These are phyloP conservation scores for Wallacemonas sp. DNA, from an alignment of 208 protist genomes.

Conservation along the genomic window DNA sequence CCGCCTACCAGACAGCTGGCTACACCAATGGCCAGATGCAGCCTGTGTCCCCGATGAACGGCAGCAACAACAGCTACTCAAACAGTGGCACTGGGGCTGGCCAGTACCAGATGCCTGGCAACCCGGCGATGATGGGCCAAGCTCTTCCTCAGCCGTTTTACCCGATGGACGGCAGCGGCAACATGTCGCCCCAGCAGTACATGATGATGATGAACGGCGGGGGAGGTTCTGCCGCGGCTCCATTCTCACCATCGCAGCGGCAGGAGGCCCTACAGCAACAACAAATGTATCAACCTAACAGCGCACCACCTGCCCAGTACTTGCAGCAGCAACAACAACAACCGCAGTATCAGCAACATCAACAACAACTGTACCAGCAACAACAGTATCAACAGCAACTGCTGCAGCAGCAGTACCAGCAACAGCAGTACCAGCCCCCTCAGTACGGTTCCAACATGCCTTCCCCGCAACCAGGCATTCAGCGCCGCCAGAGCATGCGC, in stretches of 20 bases:
- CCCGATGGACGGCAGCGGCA: conserved; percentile 9
- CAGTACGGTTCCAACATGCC: neutral
- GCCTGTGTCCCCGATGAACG: neutral
- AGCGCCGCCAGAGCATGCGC: conserved; percentile 9
- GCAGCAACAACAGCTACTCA: neutral
- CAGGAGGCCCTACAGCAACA: conserved; percentile 4
- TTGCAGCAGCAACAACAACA: neutral
- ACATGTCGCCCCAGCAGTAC: conserved; percentile 7
- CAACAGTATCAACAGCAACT: no score
- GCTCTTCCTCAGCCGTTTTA: neutral
- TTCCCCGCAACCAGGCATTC: neutral
- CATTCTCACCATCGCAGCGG: neutral
- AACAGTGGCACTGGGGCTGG: neutral
- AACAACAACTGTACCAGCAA: no score
- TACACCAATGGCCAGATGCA: neutral
- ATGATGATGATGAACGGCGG: conserved; percentile 7
- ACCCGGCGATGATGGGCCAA: neutral
- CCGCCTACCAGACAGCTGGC: neutral
- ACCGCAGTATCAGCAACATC: neutral
- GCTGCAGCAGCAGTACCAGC: conserved; percentile 18
- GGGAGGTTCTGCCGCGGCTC: neutral
- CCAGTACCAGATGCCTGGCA: neutral
- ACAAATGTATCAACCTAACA: neutral
- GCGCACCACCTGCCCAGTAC: conserved; percentile 20
- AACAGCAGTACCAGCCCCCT: neutral